These are phyloP conservation scores for Scleromitrula shiraiana DNA, from an alignment of 2,329 filamentous ascomycete genomes.

Conservation along the genomic window DNA sequence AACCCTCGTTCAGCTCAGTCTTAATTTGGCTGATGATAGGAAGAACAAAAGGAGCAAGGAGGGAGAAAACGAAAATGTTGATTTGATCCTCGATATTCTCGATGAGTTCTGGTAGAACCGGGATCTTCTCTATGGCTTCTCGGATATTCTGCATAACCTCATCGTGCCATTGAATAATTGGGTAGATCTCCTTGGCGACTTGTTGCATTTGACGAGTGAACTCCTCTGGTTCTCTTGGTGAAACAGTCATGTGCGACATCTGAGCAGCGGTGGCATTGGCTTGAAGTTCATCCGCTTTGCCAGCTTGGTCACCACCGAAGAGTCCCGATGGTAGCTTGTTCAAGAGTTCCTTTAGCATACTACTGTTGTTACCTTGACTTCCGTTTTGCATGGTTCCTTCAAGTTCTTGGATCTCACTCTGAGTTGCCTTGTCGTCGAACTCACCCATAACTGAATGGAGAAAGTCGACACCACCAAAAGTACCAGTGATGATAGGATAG, in stretches of 20 bases:
- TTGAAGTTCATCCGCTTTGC: slow-evolving; percentile 73
- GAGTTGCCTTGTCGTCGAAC: slow-evolving; percentile 81
- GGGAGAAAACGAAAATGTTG: slow-evolving; percentile 82
- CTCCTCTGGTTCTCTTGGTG: slow-evolving; percentile 73
- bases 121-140: slow-evolving; percentile 74
- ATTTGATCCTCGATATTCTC: slow-evolving; percentile 84
- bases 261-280: slow-evolving; percentile 65
- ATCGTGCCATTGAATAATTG: slow-evolving; percentile 86
- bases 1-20: slow-evolving; percentile 76
- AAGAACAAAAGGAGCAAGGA: slow-evolving; percentile 80
- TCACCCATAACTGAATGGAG: slow-evolving; percentile 75
- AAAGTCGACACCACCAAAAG: slow-evolving; percentile 92
- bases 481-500: slow-evolving; percentile 81
- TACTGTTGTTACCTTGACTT: slow-evolving; percentile 58
- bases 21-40: slow-evolving; percentile 84
- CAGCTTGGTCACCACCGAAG: slow-evolving; percentile 66
- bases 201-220: slow-evolving; percentile 71
- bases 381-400: slow-evolving; percentile 70
- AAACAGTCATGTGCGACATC: slow-evolving; percentile 65
- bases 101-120: slow-evolving; percentile 73
- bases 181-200: slow-evolving; percentile 73
- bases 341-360: slow-evolving; percentile 68
- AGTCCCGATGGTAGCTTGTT: slow-evolving; percentile 75
- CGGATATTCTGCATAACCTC: slow-evolving; percentile 74
- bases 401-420: slow-evolving; percentile 83